Percentiles rank a stretch among this genome's conserved stretches.
Conservation (phyloP, 1,284 basidiomycete species). For the Boletellus deceptivus region DNA sequence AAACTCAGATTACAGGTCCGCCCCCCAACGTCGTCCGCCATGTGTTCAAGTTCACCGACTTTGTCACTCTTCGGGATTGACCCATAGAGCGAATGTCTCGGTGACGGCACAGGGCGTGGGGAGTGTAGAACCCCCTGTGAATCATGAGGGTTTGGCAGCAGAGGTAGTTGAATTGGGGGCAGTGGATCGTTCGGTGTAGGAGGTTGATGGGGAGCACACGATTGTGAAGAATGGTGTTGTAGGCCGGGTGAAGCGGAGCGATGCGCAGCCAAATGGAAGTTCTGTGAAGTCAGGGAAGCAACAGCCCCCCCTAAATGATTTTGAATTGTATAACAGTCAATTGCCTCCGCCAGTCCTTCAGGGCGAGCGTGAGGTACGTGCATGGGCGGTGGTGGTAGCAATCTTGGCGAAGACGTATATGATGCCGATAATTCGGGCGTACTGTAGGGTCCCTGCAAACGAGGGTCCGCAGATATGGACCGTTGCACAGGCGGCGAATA, state of each 20-base stretch:
- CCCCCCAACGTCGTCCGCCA: slow-evolving; percentile 56
- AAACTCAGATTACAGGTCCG: slow-evolving; percentile 39
- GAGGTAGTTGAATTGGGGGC: slow-evolving; percentile 19
- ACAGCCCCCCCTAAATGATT: slow-evolving; percentile 58
- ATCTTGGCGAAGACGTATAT: slow-evolving; percentile 17
- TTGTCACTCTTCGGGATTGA: slow-evolving; percentile 50
- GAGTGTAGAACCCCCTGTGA: slow-evolving; percentile 27
- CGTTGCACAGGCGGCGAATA: slow-evolving; percentile 15
- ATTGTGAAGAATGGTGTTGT: slow-evolving; percentile 34
- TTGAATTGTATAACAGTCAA: slow-evolving; percentile 10
- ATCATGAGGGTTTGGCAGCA: slow-evolving; percentile 32
- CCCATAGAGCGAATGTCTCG: slow-evolving; percentile 34
- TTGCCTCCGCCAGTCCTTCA: slow-evolving; percentile 6
- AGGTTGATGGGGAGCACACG: slow-evolving; percentile 12
- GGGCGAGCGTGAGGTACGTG: slow-evolving; percentile 8
- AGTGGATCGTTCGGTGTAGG: slow-evolving; percentile 14
- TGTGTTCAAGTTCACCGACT: slow-evolving; percentile 63
- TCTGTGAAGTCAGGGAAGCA: slow-evolving; percentile 56
- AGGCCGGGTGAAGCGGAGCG: slow-evolving; percentile 59
- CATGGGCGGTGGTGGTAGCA: slow-evolving; percentile 15
- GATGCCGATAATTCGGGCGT: slow-evolving; percentile 11
- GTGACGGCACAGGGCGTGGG: slow-evolving; percentile 30
- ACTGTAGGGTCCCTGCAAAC: slow-evolving; percentile 14
- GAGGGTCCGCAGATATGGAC: slow-evolving; percentile 18
- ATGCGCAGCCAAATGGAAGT: slow-evolving; percentile 55